A percentile compares a stretch with the other conserved stretches of the same genome.
Conservation (phyloP, 768 basidiomycete species). For the Pleurotus citrinopileatus region DNA sequence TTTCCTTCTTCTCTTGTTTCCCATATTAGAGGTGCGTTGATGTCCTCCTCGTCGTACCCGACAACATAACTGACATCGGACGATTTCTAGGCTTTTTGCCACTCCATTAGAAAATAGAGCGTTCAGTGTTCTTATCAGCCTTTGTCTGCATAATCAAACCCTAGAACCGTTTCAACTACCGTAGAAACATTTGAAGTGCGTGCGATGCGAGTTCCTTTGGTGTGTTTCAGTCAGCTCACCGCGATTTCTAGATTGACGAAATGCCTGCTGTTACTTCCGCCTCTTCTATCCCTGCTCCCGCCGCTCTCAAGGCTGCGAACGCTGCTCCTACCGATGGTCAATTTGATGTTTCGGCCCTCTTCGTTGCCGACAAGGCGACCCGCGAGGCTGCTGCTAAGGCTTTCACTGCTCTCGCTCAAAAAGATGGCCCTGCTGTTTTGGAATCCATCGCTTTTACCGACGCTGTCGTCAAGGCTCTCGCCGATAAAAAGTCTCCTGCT, state of each 20-base stretch:
- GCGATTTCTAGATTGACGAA: conserved; percentile 45
- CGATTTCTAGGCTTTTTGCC: conserved; percentile 34
- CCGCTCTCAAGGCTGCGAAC: conserved; percentile 64
- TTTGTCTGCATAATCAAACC: conserved; percentile 44
- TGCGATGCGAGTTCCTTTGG: conserved; percentile 2
- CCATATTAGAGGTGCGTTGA: conserved; percentile 36
- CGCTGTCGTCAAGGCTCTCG: conserved; percentile 78
- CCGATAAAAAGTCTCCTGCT: conserved; percentile 93
- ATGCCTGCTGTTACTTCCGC: conserved; percentile 79
- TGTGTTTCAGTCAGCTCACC: not conserved
- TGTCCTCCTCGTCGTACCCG: conserved; percentile 6
- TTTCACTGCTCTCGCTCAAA: conserved; percentile 75
- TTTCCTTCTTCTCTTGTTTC: conserved; percentile 29
- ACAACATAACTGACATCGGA: not conserved
- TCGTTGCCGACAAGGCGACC: conserved; percentile 80
- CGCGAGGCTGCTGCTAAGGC: conserved; percentile 69
- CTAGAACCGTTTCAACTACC: conserved; percentile 29
- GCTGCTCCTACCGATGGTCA: conserved; percentile 52
- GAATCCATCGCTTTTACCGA: conserved; percentile 65
- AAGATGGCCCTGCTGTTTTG: conserved; percentile 80
- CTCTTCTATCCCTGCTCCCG: conserved; percentile 56
- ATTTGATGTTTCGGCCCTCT: conserved; percentile 73
- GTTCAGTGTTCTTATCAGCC: conserved; percentile 59
- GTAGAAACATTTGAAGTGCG: conserved; percentile 42
- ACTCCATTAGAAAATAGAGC: conserved; percentile 56